Conservation (phyloP, 208 protist species). For the Leishmania aethiopica region DNA sequence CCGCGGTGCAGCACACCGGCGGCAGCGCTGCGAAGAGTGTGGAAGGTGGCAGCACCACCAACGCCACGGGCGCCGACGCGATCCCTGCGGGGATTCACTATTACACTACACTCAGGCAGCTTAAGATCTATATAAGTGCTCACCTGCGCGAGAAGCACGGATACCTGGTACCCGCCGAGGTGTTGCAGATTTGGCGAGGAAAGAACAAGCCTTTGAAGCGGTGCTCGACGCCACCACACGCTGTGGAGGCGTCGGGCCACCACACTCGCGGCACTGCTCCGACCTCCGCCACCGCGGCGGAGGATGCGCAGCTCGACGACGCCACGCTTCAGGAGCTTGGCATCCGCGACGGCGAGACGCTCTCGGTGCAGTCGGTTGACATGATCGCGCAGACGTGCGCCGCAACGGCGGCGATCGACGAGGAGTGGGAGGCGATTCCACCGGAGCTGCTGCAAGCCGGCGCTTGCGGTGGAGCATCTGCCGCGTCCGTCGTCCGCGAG, state of each 20-base stretch:
- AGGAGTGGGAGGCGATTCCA: conserved; percentile 72
- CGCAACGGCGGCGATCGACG: conserved; percentile 18
- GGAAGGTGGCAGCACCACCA: not conserved
- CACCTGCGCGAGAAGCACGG: conserved; percentile 56
- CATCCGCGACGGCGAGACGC: conserved; percentile 63
- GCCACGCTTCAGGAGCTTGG: conserved; percentile 73
- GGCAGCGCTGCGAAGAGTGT: not conserved
- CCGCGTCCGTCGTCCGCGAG: conserved; percentile 21
- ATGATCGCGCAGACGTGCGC: conserved; percentile 38
- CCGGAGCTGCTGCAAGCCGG: conserved; percentile 45
- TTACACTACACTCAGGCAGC: conserved; percentile 62
- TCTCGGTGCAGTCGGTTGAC: conserved; percentile 65
- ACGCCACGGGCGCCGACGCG: not conserved
- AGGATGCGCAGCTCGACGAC: conserved; percentile 26
- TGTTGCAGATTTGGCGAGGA: conserved; percentile 53
- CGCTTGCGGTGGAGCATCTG: conserved; percentile 7
- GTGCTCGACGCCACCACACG: conserved; percentile 1
- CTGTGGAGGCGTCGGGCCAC: not conserved
- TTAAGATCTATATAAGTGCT: conserved; percentile 52
- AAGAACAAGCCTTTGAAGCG: conserved; percentile 63
- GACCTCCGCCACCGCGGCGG: not conserved
- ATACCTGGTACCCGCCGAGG: conserved; percentile 47
- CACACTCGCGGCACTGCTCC: not conserved
- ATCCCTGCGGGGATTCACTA: conserved; percentile 51
- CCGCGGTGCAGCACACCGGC: conserved; percentile 16